These are phyloP conservation scores for Bolboschoenus planiculmis DNA, from an alignment of 176 grass and related monocot species.

Conservation along the genomic window DNA sequence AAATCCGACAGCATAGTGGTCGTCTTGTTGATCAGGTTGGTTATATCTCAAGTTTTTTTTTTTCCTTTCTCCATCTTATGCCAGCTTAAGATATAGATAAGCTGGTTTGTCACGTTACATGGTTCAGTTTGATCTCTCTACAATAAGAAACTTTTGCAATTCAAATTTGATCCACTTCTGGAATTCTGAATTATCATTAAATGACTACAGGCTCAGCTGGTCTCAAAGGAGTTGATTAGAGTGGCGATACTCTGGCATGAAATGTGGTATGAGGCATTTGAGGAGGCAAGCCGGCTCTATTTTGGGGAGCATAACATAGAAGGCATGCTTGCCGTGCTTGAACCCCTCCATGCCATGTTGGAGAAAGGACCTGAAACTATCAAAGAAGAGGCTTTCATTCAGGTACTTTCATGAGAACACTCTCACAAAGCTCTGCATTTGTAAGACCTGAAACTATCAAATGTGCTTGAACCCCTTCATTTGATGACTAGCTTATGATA, in stretches of 20 bases:
- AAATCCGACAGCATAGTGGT: constrained; percentile 93
- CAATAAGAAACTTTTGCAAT: neutral
- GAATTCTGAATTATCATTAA: constrained; percentile 16
- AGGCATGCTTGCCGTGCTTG: constrained; percentile 87
- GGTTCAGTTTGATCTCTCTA: neutral
- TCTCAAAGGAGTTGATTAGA: constrained; percentile 93
- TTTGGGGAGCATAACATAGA: constrained; percentile 97
- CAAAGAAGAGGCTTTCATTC: constrained; percentile 86
- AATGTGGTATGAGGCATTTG: constrained; percentile 98
- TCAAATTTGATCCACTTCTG: neutral
- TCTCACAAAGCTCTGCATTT: neutral
- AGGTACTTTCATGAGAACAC: constrained; percentile 42
- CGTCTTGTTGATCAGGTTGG: constrained; percentile 87
- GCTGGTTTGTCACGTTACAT: constrained; percentile 21
- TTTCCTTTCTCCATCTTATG: neutral
- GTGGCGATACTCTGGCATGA: constrained; percentile 99
- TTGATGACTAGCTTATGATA: neutral
- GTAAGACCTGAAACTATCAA: too few relatives aligned
- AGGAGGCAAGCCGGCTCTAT: constrained; percentile 96
- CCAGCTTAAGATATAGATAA: neutral
- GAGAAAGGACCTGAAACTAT: constrained; percentile 70
- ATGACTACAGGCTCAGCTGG: constrained; percentile 67
- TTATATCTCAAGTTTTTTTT: neutral
- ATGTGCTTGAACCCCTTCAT: too few relatives aligned
- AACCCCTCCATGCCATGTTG: constrained; percentile 87